Conservation (phyloP, 2,329 filamentous ascomycete genomes). For the Neonectria sp. region DNA sequence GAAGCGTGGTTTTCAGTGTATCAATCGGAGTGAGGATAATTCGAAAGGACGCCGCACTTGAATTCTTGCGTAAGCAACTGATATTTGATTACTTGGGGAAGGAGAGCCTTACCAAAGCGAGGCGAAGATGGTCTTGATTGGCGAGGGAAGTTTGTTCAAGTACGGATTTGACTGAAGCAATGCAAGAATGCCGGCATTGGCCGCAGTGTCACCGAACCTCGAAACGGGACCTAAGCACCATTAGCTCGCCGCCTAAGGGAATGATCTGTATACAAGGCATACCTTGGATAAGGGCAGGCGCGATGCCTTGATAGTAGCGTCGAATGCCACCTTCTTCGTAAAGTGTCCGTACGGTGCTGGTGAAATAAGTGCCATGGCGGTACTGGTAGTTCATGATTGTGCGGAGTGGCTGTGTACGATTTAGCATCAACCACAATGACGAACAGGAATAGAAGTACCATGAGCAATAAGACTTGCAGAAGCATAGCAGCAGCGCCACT, state of each 20-base stretch:
- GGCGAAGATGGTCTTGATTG: slow-evolving; percentile 62
- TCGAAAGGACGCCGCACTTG: slow-evolving; percentile 61
- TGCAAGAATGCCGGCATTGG: slow-evolving; percentile 65
- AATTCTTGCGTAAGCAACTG: slow-evolving; percentile 5
- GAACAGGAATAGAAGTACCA: slow-evolving; percentile 51
- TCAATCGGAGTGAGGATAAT: slow-evolving; percentile 65
- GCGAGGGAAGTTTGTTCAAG: slow-evolving; percentile 58
- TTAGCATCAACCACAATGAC: background rate
- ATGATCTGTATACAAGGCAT: accelerated
- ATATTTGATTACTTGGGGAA: too few species aligned
- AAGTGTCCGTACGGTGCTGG: slow-evolving; percentile 56
- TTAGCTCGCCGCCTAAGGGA: background rate
- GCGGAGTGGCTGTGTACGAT: slow-evolving; percentile 56
- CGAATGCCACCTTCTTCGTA: slow-evolving; percentile 59
- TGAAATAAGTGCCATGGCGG: slow-evolving; percentile 61
- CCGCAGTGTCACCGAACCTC: slow-evolving; percentile 64
- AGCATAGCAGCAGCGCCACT: slow-evolving; percentile 66
- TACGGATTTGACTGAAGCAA: slow-evolving; percentile 63
- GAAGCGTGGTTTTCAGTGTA: slow-evolving; percentile 65
- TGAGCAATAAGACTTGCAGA: slow-evolving; percentile 62
- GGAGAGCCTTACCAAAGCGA: slow-evolving; percentile 55
- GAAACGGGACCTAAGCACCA: slow-evolving; percentile 57
- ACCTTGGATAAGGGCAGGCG: slow-evolving; percentile 62
- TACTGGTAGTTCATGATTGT: slow-evolving; percentile 69
- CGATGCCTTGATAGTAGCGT: slow-evolving; percentile 63